Evolutionary conservation across 1,284 basidiomycete species (phyloP), one percentile per base, ranked within the genome.

Genomic region (Sanghuangporus baumii): DNA sequence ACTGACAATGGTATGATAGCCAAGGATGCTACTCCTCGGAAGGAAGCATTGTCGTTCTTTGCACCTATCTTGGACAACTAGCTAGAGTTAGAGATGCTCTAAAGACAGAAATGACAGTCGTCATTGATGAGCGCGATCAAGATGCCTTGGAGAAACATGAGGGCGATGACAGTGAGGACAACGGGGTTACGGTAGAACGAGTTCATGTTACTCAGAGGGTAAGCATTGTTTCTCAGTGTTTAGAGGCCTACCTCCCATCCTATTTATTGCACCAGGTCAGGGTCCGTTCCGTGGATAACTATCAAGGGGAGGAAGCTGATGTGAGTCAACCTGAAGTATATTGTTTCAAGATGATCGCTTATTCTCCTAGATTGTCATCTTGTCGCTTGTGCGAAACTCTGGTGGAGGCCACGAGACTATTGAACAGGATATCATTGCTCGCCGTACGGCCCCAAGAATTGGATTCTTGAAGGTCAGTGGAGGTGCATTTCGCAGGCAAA

Each of bases 11-110:
- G 12, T 68, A 4, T 11, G 14, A 66, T 54, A 85, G 82, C 47
- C 85, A 87, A 73, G 83, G 85, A 0, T 77, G 74, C 47, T 87
- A 86, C 67, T 79, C 78, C 1, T 69, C 76, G 8, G 80, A 84
- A 40, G 88, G 88, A 1, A 86, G 89, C 65, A 89, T 92, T 41
- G 88, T 86, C 7, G 85, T 92, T 7, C 73, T 92, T 9, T 89
- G 87, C 67, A 87, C 88, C 0, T 91, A 91, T 69, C 80, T 90
- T 3, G 88, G 89, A 0, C 89, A 91, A 68, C 76, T 92, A 1
- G 79, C 81, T 2, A 78, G 79, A 38, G 75, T 91, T 11, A 74
- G 82, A 37, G 79, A 84, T 60, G 80, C 78, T 0, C 72, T 88
- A 7, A 66, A 71, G 20, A 68, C 74, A 41, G 65, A 83, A 56